phyloP scores from a whole-genome alignment of 2,329 filamentous ascomycete genomes.

The Colletotrichum scovillei region DNA sequence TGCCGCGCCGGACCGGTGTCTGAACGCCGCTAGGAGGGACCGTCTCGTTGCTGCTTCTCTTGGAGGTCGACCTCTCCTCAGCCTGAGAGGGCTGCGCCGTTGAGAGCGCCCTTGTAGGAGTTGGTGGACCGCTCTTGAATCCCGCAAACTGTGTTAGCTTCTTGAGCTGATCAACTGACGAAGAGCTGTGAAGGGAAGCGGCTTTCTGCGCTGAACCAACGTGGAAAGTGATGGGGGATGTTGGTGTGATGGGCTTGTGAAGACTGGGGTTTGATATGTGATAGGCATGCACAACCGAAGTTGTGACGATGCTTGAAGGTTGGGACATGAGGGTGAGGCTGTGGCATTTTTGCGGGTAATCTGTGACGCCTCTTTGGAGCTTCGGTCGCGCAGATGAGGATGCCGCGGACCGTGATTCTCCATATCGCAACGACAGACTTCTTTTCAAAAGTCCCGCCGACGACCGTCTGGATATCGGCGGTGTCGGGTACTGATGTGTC shows the following conservation, averaged over 20 bases:
- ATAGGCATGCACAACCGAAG: conserved; percentile 71
- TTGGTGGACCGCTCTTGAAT: conserved; percentile 91
- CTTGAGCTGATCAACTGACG: conserved; percentile 76
- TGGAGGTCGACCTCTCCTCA: conserved; percentile 51
- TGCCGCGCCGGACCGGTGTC: conserved; percentile 56
- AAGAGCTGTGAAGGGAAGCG: conserved; percentile 63
- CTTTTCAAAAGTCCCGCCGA: conserved; percentile 41
- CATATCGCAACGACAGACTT: conserved; percentile 41
- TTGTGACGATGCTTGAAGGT: conserved; percentile 73
- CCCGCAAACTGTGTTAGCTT: conserved; percentile 88
- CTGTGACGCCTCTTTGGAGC: conserved; percentile 56
- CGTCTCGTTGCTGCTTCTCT: conserved; percentile 54
- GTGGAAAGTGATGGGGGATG: conserved; percentile 60
- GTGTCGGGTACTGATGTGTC: conserved; percentile 36
- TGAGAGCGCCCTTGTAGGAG: conserved; percentile 89
- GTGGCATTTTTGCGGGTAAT: conserved; percentile 54
- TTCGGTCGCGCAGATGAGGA: conserved; percentile 48
- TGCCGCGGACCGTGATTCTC: conserved; percentile 46
- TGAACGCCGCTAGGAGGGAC: conserved; percentile 62
- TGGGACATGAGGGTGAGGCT: conserved; percentile 64
- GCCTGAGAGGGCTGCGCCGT: conserved; percentile 64
- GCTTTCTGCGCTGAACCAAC: conserved; percentile 49
- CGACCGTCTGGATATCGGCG: conserved; percentile 37
- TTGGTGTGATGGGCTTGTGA: conserved; percentile 61
- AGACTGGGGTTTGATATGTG: conserved; percentile 76